Evolutionary conservation across 306 rosid genomes (phyloP), one percentile per base, ranked within the genome.

Genomic region (Acmispon strigosus): DNA sequence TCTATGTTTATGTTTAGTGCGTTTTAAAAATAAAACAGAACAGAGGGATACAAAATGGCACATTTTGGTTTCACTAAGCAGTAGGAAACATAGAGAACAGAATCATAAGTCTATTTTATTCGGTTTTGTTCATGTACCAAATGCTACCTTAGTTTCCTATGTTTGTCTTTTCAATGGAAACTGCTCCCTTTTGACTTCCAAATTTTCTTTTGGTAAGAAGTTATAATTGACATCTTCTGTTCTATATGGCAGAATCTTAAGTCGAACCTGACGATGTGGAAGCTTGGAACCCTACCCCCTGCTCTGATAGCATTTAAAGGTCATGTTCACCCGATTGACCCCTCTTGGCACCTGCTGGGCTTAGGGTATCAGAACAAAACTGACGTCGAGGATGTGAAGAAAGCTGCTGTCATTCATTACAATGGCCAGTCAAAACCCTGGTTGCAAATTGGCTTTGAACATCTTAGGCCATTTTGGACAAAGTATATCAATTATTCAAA

Each of bases 341-440:
- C 92, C 9, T 80, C 85, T 20, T 95, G 99, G 99, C 97, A 95
- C 80, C 54, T 95, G 96, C 97, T 95, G 62, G 99, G 99, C 50
- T 86, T 95, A 88, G 99, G 99, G 54, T 95, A 95, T 85, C 99
- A 95, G 81, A 90, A 80, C 76, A 85, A 74, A 62, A 95, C 99
- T 11, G 50, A 63, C 47, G 19, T 95, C 7, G 97, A 89, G 72
- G 74, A 43, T 7, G 86, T 91, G 72, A 82, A 84, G 69, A 81
- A 36, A 48, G 99, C 97, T 72, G 99, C 99, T 34, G 99, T 95
- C 51, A 95, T 95, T 76, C 99, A 95, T 84, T 95, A 85, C 81
- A 95, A 95, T 75, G 99, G 99, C 71, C 99, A 95, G 78, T 90
- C 95, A 39, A 95, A 95, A 82, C 99, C 99, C 2, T 95, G 99